Percentiles rank a stretch among this genome's conserved stretches.
These are phyloP conservation scores for Pythium chondricola DNA, from an alignment of 352 stramenopile species.

Conservation along the genomic window DNA sequence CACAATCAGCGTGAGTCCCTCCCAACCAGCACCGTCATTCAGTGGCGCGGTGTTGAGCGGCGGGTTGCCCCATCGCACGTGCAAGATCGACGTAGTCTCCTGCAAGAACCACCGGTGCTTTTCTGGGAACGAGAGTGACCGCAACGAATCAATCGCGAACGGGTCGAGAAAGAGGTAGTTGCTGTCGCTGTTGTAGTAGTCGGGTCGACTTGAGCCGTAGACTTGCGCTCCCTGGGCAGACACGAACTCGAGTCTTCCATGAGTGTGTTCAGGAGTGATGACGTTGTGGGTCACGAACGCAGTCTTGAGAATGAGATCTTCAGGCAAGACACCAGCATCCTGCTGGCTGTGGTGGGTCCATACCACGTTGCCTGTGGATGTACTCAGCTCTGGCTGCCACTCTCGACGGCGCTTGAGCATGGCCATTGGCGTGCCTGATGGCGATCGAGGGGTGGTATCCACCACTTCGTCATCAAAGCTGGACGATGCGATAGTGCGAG, in stretches of 20 bases:
- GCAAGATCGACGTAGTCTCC: constrained; percentile 33
- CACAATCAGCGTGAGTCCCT: constrained; percentile 24
- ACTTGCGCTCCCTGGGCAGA: constrained; percentile 26
- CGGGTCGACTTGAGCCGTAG: constrained; percentile 18
- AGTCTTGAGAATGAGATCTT: constrained; percentile 26
- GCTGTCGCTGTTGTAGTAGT: constrained; percentile 10
- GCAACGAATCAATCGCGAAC: constrained; percentile 29
- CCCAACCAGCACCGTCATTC: neutral
- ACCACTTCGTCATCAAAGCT: neutral
- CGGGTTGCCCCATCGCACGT: constrained; percentile 29
- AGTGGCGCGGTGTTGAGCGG: neutral
- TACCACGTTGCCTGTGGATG: constrained; percentile 22
- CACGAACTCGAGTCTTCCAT: constrained; percentile 20
- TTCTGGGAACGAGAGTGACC: constrained; percentile 35
- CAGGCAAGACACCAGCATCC: constrained; percentile 1
- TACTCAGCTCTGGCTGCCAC: constrained; percentile 24
- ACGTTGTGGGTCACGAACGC: constrained; percentile 34
- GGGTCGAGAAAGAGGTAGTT: constrained; percentile 19
- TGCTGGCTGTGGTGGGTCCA: constrained; percentile 23
- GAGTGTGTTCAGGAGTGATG: constrained; percentile 12
- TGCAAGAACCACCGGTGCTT: constrained; percentile 58
- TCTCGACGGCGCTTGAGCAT: constrained; percentile 32
- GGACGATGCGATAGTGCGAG: constrained; percentile 1
- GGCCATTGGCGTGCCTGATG: constrained; percentile 8
- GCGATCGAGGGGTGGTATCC: constrained; percentile 1